Evolutionary conservation across 805 yeast genomes (phyloP).

Genomic region (Huiozyma sinensis): DNA sequence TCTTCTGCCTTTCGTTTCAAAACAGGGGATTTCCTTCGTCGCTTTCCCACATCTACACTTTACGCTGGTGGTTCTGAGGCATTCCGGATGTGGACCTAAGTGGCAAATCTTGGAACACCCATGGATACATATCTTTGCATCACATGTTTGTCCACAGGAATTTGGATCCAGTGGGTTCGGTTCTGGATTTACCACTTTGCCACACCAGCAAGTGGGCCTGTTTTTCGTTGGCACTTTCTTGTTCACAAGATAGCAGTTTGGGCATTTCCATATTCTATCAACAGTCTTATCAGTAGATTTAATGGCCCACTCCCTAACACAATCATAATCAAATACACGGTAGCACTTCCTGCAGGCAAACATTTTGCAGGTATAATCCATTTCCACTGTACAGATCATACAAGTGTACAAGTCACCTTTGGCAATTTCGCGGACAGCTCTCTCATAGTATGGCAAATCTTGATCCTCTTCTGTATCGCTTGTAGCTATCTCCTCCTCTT

Average conservation of each 20-base stretch:
- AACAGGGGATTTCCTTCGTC: constrained; percentile 57
- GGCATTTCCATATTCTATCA: constrained; percentile 72
- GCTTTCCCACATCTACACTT: constrained; percentile 67
- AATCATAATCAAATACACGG: constrained; percentile 75
- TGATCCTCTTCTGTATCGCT: constrained; percentile 7
- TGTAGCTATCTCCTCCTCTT: constrained; percentile 1
- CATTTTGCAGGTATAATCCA: constrained; percentile 51
- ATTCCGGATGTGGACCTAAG: constrained; percentile 78
- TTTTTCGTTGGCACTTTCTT: constrained; percentile 45
- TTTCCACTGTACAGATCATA: constrained; percentile 78
- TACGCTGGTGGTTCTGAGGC: constrained; percentile 64
- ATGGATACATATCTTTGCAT: constrained; percentile 55
- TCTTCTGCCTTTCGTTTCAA: constrained; percentile 56
- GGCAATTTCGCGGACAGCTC: constrained; percentile 23
- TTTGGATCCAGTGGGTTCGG: constrained; percentile 57
- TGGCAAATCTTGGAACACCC: constrained; percentile 70
- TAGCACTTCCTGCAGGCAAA: constrained; percentile 77
- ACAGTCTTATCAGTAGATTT: constrained; percentile 58
- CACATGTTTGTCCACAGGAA: constrained; percentile 81
- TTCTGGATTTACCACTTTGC: constrained; percentile 57
- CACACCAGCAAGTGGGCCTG: constrained; percentile 69
- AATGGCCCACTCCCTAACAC: constrained; percentile 80
- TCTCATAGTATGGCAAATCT: constrained; percentile 23
- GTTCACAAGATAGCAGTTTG: constrained; percentile 42
- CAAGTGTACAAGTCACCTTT: constrained; percentile 64